phyloP scores from a whole-genome alignment of 73 alveolate species.

The Paramecium bursaria region DNA sequence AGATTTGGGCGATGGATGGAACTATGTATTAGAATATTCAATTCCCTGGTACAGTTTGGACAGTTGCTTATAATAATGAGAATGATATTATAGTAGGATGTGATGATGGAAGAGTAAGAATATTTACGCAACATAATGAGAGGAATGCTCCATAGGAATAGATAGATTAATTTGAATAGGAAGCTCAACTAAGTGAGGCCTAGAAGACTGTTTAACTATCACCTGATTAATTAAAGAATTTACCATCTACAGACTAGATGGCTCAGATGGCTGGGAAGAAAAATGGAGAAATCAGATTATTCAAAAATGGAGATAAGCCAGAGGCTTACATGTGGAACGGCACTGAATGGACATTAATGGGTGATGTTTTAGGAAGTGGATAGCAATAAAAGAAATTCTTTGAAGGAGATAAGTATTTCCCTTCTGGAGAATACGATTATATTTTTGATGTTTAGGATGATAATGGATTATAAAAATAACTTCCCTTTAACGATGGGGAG shows the following conservation, averaged over 20 bases:
- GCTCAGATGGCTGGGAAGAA: constrained; percentile 82
- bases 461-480: constrained; percentile 86
- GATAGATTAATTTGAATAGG: constrained; percentile 85
- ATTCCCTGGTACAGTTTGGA: constrained; percentile 97
- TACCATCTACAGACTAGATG: constrained; percentile 87
- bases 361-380: constrained; percentile 93
- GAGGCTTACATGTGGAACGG: constrained; percentile 97
- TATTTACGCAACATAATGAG: constrained; percentile 84
- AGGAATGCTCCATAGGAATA: constrained; percentile 86
- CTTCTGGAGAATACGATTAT: constrained; percentile 97
- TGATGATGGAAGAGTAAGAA: constrained; percentile 91
- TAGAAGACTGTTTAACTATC: constrained; percentile 72
- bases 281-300: constrained; percentile 97
- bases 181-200: constrained; percentile 74
- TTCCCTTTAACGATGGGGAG: constrained; percentile 97
- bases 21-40: constrained; percentile 79
- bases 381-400: constrained; percentile 76
- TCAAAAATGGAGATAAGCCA: constrained; percentile 89
- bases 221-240: constrained; percentile 84
- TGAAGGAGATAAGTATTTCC: constrained; percentile 95
- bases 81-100: constrained; percentile 96
- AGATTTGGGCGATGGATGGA: constrained; percentile 92
- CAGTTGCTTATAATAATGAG: constrained; percentile 79
- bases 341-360: constrained; percentile 94
- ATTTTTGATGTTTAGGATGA: constrained; percentile 97